Conservation (phyloP, 495 filamentous ascomycete genomes). For the Penicillium silybi region DNA sequence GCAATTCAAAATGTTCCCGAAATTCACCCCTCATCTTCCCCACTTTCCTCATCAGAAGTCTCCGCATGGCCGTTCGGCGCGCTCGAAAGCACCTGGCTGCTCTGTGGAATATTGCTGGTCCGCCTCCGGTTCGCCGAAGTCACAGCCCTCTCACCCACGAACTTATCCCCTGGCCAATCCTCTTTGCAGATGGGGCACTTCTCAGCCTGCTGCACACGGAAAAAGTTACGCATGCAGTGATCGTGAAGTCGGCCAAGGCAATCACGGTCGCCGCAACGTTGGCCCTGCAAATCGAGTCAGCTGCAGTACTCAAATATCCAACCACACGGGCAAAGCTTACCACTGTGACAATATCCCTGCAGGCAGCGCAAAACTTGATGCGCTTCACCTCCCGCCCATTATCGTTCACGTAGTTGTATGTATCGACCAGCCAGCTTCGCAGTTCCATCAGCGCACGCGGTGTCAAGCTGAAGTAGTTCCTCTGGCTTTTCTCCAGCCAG, state of each 20-base stretch:
- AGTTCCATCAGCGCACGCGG: slow-evolving; percentile 82
- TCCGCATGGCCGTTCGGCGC: slow-evolving; percentile 4
- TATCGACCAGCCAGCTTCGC: slow-evolving; percentile 70
- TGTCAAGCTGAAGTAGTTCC: slow-evolving; percentile 70
- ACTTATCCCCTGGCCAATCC: slow-evolving; percentile 68
- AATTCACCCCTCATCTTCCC: slow-evolving; percentile 10
- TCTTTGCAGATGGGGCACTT: slow-evolving; percentile 71
- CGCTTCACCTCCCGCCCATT: slow-evolving; percentile 41
- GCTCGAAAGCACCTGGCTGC: slow-evolving; percentile 7
- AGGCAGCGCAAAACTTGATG: slow-evolving; percentile 86
- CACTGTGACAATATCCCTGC: slow-evolving; percentile 84
- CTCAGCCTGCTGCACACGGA: slow-evolving; percentile 55
- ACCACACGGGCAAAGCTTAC: slow-evolving; percentile 30
- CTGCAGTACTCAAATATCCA: background rate
- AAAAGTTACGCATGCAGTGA: slow-evolving; percentile 69
- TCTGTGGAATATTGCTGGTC: slow-evolving; percentile 20
- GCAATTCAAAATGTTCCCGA: background rate
- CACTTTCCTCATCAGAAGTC: slow-evolving; percentile 7
- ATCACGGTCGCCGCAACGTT: slow-evolving; percentile 67
- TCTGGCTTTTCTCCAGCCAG: slow-evolving; percentile 73
- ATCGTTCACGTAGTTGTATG: slow-evolving; percentile 73
- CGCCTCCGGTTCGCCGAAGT: slow-evolving; percentile 30
- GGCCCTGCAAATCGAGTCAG: slow-evolving; percentile 49
- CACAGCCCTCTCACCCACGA: slow-evolving; percentile 77
- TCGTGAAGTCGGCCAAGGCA: slow-evolving; percentile 75